A percentile compares a stretch with the other conserved stretches of the same genome.
phyloP scores from a whole-genome alignment of 768 basidiomycete genomes.

The Boletus huronensis region DNA sequence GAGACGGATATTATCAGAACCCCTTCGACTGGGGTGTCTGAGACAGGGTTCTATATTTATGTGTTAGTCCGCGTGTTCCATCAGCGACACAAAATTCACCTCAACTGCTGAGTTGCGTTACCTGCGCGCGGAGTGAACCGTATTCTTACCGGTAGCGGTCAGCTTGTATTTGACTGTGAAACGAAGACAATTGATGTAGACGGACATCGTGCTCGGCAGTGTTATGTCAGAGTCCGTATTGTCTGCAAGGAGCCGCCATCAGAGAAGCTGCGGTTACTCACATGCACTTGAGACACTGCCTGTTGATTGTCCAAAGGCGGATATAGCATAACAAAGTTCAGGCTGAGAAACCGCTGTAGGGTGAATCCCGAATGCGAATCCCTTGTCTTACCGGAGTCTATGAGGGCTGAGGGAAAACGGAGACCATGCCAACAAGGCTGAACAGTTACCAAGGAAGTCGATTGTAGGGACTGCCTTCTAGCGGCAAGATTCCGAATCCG shows the following conservation, averaged over 20 bases:
- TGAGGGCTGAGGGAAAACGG: conserved; percentile 19
- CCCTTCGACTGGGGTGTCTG: not conserved
- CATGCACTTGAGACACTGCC: conserved; percentile 13
- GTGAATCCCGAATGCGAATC: conserved; percentile 22
- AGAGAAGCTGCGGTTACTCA: conserved; percentile 1
- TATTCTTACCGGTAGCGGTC: not conserved
- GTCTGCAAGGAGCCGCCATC: conserved; percentile 5
- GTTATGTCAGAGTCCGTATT: conserved; percentile 7
- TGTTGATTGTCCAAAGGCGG: not conserved
- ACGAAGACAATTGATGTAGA: not conserved
- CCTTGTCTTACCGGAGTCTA: conserved; percentile 1
- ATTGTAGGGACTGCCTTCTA: not conserved
- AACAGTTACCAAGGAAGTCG: conserved; percentile 11
- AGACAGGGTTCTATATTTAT: not conserved
- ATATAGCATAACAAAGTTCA: not conserved
- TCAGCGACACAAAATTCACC: not conserved
- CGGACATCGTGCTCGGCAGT: not conserved
- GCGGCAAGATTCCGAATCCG: not conserved
- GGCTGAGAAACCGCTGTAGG: conserved; percentile 3
- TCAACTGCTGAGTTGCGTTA: not conserved
- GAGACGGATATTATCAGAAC: not conserved
- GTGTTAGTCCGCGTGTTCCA: not conserved
- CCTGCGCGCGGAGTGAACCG: not conserved
- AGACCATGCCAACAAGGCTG: conserved; percentile 20
- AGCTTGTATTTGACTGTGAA: not conserved